A percentile compares a stretch with the other conserved stretches of the same genome.
Conservation (phyloP, 805 yeast genomes). For the Monosporozyma servazzii region DNA sequence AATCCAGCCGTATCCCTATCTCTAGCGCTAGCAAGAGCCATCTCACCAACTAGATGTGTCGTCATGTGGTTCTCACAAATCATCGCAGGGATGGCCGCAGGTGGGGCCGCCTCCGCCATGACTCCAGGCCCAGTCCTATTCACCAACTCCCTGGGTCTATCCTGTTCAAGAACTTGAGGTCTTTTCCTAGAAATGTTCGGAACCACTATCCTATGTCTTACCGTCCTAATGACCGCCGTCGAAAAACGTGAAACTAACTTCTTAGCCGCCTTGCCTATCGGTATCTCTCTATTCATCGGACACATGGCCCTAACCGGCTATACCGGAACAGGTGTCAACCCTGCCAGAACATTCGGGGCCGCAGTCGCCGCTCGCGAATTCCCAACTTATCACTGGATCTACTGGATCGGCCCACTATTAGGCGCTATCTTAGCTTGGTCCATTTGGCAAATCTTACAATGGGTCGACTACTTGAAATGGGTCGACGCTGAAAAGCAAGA, state of each 20-base stretch:
- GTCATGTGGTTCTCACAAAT: slow-evolving; percentile 60
- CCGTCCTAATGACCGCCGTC: slow-evolving; percentile 76
- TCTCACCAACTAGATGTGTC: slow-evolving; percentile 61
- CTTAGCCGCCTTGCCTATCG: slow-evolving; percentile 77
- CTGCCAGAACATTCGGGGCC: slow-evolving; percentile 85
- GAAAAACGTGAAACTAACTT: slow-evolving; percentile 69
- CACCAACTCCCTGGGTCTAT: slow-evolving; percentile 65
- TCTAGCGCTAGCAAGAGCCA: slow-evolving; percentile 61
- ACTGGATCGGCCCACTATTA: slow-evolving; percentile 81
- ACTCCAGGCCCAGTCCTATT: slow-evolving; percentile 72
- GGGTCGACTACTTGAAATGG: slow-evolving; percentile 56
- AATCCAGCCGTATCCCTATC: slow-evolving; percentile 83
- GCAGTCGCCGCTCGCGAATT: slow-evolving; percentile 60
- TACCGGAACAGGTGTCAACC: slow-evolving; percentile 89
- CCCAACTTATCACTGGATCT: slow-evolving; percentile 84
- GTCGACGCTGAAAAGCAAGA: slow-evolving; percentile 13
- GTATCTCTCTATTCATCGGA: slow-evolving; percentile 70
- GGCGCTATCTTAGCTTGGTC: slow-evolving; percentile 61
- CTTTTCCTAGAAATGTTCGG: slow-evolving; percentile 76
- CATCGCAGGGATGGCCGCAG: slow-evolving; percentile 86
- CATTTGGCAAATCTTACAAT: slow-evolving; percentile 57
- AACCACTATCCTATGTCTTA: slow-evolving; percentile 60
- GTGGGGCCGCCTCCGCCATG: slow-evolving; percentile 78
- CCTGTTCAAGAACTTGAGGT: slow-evolving; percentile 64
- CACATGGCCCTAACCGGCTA: slow-evolving; percentile 73